These are phyloP conservation scores for Neurospora sp. DNA, from an alignment of 495 filamentous ascomycete genomes.

Conservation along the genomic window DNA sequence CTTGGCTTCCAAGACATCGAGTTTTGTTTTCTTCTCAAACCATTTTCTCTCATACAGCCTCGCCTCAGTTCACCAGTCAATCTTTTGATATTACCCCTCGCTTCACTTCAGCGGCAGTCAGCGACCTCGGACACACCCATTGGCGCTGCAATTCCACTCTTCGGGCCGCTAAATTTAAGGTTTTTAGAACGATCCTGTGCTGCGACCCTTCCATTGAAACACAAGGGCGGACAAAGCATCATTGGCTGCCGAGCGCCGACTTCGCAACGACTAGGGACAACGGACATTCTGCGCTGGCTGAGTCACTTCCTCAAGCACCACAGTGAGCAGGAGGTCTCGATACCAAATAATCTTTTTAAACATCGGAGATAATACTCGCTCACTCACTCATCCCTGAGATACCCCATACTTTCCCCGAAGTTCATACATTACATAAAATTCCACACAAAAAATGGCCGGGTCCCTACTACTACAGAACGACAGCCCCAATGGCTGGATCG, in stretches of 20 bases:
- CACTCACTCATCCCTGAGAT: neutral
- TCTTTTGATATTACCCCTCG: neutral
- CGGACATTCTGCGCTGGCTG: neutral
- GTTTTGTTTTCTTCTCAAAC: neutral
- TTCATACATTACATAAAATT: neutral
- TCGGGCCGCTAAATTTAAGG: neutral
- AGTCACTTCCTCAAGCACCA: neutral
- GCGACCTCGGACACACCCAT: neutral
- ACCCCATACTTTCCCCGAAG: neutral
- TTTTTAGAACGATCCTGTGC: neutral
- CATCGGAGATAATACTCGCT: neutral
- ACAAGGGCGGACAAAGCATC: neutral
- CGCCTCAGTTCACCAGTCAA: neutral
- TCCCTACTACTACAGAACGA: conserved; percentile 22
- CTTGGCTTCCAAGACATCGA: neutral
- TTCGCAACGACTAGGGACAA: neutral
- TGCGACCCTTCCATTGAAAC: neutral
- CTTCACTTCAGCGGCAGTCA: neutral
- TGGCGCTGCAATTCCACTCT: neutral
- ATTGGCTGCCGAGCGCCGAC: neutral
- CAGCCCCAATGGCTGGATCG: conserved; percentile 49
- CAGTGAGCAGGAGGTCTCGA: neutral
- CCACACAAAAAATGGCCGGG: conserved; percentile 9
- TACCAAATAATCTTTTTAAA: neutral
- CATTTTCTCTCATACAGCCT: neutral